Base-by-base conservation (phyloP, 495 filamentous ascomycete genomes). In the Neurospora tetrasperma region DNA sequence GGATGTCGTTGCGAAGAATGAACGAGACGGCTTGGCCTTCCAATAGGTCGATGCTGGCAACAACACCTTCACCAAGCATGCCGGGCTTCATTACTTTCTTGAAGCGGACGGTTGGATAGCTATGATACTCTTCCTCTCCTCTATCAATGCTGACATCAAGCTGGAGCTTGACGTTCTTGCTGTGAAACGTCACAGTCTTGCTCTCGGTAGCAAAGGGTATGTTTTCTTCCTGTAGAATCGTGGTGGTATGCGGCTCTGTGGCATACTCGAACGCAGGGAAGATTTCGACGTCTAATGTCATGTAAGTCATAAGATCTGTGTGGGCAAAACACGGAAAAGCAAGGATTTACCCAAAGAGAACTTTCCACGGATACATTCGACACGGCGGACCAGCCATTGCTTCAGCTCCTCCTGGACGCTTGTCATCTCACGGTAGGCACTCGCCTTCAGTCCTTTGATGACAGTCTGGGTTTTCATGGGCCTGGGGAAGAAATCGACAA, bases 261-360 rank as follows among this genome's bases (percentile, higher is more conserved):
- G 89, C 90, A 79, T 92, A 93, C 71, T 89, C 88, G 74, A 92
- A 92, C 23, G 90, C 89, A 6, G 91, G 90, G 71, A 92, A 92
- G 16, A 93, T 76, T 73, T 92, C 88, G 16, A 92, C 82, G 44
- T 89, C 85, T 84, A 43, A 69, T 72, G 23, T 18, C 14, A 38
- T 43, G 39, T 69, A 46, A 74, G 69, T 18, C 4, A 40, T 5
- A 16, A 4, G 27, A 39, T 68, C 18, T 18, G 4, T 7, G 39
- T 11, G 43, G n/a, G 43, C 3, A 16, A 70, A 10, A 40, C 38
- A 46, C n/a, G 23, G 23, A 62, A 70, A 41, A 18, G 71, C 3
- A 14, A 35, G 46, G 71, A 59, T 38, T 20, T 71, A 86, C 85
- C 82, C 42, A 92, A 74, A 39, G 88, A 82, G 75, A 92, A 83